Evolutionary conservation across 345 rosid species (phyloP), one percentile per base, ranked within the genome.

Genomic region (Lepidium aucheri): DNA sequence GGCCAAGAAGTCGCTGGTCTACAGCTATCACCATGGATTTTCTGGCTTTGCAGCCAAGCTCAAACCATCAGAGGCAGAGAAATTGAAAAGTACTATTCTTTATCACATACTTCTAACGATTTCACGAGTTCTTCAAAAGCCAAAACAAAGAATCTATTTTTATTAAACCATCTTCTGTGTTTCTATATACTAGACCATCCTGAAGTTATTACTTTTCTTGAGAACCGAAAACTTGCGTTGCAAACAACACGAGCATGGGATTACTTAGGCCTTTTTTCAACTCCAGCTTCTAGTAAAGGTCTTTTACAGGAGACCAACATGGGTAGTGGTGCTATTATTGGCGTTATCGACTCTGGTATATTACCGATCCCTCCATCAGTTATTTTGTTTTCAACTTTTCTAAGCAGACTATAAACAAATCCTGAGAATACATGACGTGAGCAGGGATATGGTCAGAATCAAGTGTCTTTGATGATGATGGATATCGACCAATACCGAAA

Each of bases 41-140:
- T 82, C 83, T 41, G 91, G 91, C 45, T 84, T 86, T 32, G 80
- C 85, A 30, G 91, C 91, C 4, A 53, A 64, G 56, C 76, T 86
- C 35, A 78, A 47, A n/a, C 78, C 80, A 2, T 76, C 65, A 2
- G 70, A 83, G 15, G 83, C 79, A 1, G 63, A 64, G 44, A 54
- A 32, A 44, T 50, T 82, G 53, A 59, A 60, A 51, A 51, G 73
- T 69, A 60, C 22, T 2, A 13, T 40, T 53, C 34, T 69, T 28
- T 33, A 22, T 32, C 39, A 6, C 40, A 30, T 32, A 11, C 4
- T 11, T 51, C 18, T 18, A 9, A 15, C 46, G 14, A 34, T 15
- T 28, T 72, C 83, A 16, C 53, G 74, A 63, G 62, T 40, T 45
- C 34, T 7, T 49, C 17, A 30, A 11, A 22, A 32, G 33, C 12